These are phyloP conservation scores for Acacia crassicarpa DNA, from an alignment of 306 rosid genomes.

Conservation along the genomic window DNA sequence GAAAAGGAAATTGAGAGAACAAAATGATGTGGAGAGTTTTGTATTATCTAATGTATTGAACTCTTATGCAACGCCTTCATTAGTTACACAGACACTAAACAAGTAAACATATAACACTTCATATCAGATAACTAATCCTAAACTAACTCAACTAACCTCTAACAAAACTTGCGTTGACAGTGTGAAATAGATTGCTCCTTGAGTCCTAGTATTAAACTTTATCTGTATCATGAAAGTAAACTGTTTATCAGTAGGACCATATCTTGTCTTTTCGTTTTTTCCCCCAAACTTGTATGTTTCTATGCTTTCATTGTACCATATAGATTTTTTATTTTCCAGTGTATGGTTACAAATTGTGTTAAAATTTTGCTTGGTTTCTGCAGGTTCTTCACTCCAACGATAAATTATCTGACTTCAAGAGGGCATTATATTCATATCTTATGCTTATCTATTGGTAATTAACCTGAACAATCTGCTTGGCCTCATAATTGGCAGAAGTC, in stretches of 20 bases:
- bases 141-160: not conserved
- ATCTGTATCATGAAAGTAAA: not conserved
- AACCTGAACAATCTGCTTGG: conserved; percentile 25
- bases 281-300: not conserved
- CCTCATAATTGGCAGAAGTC: conserved; percentile 16
- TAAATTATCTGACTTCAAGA: conserved; percentile 69
- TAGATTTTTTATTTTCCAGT: not conserved
- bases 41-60: not conserved
- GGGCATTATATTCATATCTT: conserved; percentile 73
- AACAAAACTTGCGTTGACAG: not conserved
- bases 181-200: not conserved
- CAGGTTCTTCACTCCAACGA: conserved; percentile 93
- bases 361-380: conserved; percentile 35
- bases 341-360: conserved; percentile 24
- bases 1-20: not conserved
- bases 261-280: not conserved
- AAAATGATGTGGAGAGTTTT: not conserved
- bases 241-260: not conserved
- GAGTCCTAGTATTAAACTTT: not conserved
- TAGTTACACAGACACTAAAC: not conserved
- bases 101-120: not conserved
- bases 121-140: not conserved
- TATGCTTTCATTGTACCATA: not conserved
- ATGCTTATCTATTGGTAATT: conserved; percentile 79
- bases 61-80: not conserved